Conservation (phyloP, 805 yeast genomes). For the Lachancea meyersii region DNA sequence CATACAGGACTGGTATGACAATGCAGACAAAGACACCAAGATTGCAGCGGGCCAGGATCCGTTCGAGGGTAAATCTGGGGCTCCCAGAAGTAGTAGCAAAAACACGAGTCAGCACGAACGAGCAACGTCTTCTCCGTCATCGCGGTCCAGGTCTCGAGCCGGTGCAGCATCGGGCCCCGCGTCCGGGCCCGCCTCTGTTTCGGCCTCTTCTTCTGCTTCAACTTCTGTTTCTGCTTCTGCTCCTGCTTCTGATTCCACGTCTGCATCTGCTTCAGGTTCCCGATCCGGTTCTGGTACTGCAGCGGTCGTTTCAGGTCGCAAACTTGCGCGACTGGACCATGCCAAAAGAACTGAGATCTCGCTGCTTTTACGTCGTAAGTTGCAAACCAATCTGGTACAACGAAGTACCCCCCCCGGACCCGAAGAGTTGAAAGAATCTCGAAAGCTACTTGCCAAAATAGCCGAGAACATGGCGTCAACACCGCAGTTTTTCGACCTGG, state of each 20-base stretch:
- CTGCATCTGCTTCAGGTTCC: neutral
- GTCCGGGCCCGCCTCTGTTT: neutral
- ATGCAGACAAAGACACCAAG: conserved; percentile 15
- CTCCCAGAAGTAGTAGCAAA: neutral
- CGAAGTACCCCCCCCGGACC: conserved; percentile 25
- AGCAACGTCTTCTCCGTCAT: neutral
- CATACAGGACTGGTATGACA: conserved; percentile 15
- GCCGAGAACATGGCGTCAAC: conserved; percentile 20
- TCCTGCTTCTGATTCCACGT: neutral
- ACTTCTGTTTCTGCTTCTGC: too few relatives aligned
- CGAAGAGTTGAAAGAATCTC: conserved; percentile 24
- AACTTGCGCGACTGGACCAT: conserved; percentile 16
- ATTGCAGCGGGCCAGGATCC: conserved; percentile 28
- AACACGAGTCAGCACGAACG: neutral
- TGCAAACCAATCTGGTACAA: conserved; percentile 30
- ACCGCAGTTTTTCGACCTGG: conserved; percentile 29
- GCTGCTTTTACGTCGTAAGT: conserved; percentile 26
- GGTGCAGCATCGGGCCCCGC: neutral
- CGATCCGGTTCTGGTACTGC: neutral
- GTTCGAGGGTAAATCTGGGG: conserved; percentile 14
- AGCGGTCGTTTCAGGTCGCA: neutral
- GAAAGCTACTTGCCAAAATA: conserved; percentile 24
- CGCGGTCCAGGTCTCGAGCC: neutral
- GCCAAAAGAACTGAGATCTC: conserved; percentile 26
- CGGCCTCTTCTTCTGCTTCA: neutral